These are phyloP conservation scores for Trametes villosa DNA, from an alignment of 768 basidiomycete genomes.

Conservation along the genomic window DNA sequence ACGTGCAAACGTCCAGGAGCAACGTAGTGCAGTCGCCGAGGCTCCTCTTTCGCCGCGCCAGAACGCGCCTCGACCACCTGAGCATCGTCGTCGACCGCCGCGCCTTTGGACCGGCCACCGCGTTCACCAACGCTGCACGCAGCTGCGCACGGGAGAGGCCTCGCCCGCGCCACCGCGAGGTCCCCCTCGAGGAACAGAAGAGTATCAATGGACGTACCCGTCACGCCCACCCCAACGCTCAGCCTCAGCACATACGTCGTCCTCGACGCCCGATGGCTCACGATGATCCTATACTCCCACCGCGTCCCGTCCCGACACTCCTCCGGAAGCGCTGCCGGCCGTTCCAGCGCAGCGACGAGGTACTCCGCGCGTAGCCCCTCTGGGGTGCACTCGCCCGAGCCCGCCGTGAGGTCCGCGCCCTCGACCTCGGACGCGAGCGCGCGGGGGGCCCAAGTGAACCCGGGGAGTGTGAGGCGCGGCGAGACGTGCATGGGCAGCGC, in stretches of 20 bases:
- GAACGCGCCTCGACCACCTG: no score
- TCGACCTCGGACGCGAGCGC: neutral
- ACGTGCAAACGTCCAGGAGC: neutral
- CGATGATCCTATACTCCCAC: neutral
- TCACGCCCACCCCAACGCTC: neutral
- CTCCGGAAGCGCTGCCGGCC: neutral
- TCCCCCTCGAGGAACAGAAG: neutral
- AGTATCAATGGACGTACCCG: neutral
- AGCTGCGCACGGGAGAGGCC: neutral
- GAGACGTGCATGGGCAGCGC: neutral
- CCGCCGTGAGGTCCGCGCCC: neutral
- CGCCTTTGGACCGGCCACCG: neutral
- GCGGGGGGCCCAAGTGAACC: slow-evolving; percentile 5
- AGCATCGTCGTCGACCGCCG: neutral
- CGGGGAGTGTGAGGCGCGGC: neutral
- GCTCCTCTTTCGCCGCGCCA: no score
- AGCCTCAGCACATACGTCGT: neutral
- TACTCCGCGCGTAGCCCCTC: neutral
- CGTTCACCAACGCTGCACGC: neutral
- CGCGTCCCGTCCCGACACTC: neutral
- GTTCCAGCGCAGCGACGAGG: neutral
- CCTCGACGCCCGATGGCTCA: neutral
- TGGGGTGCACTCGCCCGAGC: neutral
- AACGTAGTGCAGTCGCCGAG: neutral
- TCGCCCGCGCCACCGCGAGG: neutral